Evolutionary conservation across 306 rosid species (phyloP).

Genomic region (Casuarina equisetifolia): DNA sequence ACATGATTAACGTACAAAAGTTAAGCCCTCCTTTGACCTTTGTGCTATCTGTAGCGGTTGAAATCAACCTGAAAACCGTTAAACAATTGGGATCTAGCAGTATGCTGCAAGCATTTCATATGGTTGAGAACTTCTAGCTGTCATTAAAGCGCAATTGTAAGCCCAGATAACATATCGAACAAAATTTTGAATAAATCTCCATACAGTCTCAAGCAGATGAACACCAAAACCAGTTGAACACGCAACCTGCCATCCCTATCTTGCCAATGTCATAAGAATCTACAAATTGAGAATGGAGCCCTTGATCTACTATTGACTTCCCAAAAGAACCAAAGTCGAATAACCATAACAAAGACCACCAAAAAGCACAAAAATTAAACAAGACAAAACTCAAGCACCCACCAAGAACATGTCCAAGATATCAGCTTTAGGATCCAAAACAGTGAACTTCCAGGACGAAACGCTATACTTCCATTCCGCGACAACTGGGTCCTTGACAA

Average conservation of each 20-base stretch:
- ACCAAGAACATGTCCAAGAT: slow-evolving; percentile 17
- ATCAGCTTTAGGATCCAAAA: slow-evolving; percentile 25
- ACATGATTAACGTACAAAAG: not conserved
- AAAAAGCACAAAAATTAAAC: slow-evolving; percentile 6
- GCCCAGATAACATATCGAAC: not conserved
- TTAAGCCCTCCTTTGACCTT: slow-evolving; percentile 11
- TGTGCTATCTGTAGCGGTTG: not conserved
- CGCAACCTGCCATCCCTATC: slow-evolving; percentile 6
- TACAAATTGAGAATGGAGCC: slow-evolving; percentile 2
- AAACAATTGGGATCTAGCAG: not conserved
- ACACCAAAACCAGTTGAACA: slow-evolving; percentile 22
- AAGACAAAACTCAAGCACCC: slow-evolving; percentile 15
- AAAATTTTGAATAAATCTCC: not conserved
- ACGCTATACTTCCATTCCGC: slow-evolving; percentile 20
- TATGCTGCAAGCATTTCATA: not conserved
- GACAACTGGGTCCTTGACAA: slow-evolving; percentile 21
- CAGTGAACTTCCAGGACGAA: slow-evolving; percentile 8
- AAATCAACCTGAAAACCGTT: not conserved
- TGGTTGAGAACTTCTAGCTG: not conserved
- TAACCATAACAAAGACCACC: slow-evolving; percentile 7
- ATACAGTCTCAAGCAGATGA: not conserved
- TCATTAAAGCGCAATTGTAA: not conserved
- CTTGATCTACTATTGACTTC: slow-evolving; percentile 9
- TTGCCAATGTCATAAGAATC: slow-evolving; percentile 8
- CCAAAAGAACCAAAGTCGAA: not conserved